Evolutionary conservation across 2,329 filamentous ascomycete genomes (phyloP).

Genomic region (Xylaria sp.): DNA sequence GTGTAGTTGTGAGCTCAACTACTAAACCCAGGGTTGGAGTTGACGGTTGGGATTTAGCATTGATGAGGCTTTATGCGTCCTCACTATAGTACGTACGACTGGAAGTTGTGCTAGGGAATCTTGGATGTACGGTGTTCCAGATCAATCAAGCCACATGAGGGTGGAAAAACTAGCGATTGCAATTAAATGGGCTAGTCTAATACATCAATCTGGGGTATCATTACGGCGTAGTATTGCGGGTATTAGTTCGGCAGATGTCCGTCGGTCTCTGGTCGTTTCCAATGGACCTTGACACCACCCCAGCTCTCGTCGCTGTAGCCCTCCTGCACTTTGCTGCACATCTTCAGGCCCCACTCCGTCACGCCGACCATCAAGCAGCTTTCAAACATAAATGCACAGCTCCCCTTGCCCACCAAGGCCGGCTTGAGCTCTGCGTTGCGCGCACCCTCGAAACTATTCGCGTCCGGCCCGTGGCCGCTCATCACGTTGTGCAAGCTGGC

Average conservation of each 20-base stretch:
- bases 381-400: conserved; percentile 73
- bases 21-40: too few relatives aligned
- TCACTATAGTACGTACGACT: too few relatives aligned
- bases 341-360: conserved; percentile 69
- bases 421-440: conserved; percentile 67
- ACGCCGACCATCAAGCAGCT: conserved; percentile 73
- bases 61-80: too few relatives aligned
- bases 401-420: conserved; percentile 62
- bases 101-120: too few relatives aligned
- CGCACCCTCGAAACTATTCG: conserved; percentile 57
- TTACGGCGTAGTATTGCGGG: conserved; percentile 27
- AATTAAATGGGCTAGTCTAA: neutral
- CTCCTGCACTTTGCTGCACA: conserved; percentile 65
- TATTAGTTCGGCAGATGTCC: conserved; percentile 38
- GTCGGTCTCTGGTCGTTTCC: conserved; percentile 50
- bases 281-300: conserved; percentile 70
- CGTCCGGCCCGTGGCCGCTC: conserved; percentile 62
- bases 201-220: neutral
- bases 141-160: neutral
- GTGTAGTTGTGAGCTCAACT: too few relatives aligned
- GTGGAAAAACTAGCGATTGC: neutral
- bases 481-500: conserved; percentile 65
- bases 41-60: too few relatives aligned
- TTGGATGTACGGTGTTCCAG: too few relatives aligned
- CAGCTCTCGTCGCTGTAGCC: conserved; percentile 84